A percentile compares a stretch with the other conserved stretches of the same genome.
These are phyloP conservation scores for Lumnitzera racemosa DNA, from an alignment of 345 rosid genomes.

Conservation along the genomic window DNA sequence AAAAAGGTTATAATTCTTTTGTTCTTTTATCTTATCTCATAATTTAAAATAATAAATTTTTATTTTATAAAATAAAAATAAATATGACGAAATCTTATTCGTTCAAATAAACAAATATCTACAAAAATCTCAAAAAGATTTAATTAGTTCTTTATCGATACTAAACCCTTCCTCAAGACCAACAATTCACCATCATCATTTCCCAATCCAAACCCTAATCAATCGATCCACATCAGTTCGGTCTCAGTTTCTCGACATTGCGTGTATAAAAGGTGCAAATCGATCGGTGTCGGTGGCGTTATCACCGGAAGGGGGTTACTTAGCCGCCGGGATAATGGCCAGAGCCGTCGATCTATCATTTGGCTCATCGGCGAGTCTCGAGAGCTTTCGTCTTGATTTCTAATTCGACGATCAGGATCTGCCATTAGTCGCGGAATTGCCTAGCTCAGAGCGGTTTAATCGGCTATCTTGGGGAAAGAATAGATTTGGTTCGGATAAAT, in stretches of 20 bases:
- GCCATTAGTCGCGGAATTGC: constrained; percentile 63
- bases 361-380: constrained; percentile 85
- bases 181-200: too few relatives aligned
- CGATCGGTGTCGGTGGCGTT: constrained; percentile 95
- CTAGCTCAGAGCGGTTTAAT: constrained; percentile 90
- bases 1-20: too few relatives aligned
- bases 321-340: constrained; percentile 99
- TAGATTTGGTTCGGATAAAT: constrained; percentile 79
- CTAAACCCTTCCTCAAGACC: too few relatives aligned
- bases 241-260: constrained; percentile 29
- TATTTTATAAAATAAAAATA: too few relatives aligned
- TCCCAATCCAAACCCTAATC: too few relatives aligned
- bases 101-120: too few relatives aligned
- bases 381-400: constrained; percentile 95
- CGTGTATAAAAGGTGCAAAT: constrained; percentile 80
- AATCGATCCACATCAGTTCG: not conserved
- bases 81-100: too few relatives aligned
- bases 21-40: too few relatives aligned
- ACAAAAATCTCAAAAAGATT: not conserved
- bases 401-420: constrained; percentile 86
- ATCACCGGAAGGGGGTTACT: constrained; percentile 90
- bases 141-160: not conserved
- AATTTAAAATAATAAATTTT: too few relatives aligned
- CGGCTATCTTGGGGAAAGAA: constrained; percentile 88
- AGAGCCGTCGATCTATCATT: constrained; percentile 97